Evolutionary conservation across 805 yeast genomes (phyloP).

Genomic region (Komagataella pastoris): DNA sequence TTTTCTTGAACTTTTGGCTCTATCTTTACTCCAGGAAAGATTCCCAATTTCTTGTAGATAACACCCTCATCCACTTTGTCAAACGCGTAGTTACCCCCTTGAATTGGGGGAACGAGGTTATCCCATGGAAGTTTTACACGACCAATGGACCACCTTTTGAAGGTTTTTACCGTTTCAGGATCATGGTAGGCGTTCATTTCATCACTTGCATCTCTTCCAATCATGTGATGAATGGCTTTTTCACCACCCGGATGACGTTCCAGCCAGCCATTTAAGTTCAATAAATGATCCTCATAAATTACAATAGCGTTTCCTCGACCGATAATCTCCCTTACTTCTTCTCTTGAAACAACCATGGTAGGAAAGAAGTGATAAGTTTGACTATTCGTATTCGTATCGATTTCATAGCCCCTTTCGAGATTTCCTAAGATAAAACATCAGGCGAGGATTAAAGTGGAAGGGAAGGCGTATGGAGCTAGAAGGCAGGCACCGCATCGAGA

Average conservation of each 20-base stretch:
- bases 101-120: conserved; percentile 77
- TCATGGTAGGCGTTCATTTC: conserved; percentile 80
- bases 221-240: conserved; percentile 69
- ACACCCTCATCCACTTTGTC: neutral
- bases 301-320: conserved; percentile 59
- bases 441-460: neutral
- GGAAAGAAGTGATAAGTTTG: neutral
- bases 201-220: conserved; percentile 84
- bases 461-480: neutral
- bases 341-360: conserved; percentile 15
- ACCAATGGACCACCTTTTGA: conserved; percentile 55
- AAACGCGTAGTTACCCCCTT: conserved; percentile 28
- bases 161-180: conserved; percentile 36
- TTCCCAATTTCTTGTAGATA: conserved; percentile 1
- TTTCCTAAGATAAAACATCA: neutral
- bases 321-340: conserved; percentile 44
- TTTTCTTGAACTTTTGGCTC: conserved; percentile 41
- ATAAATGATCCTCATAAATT: conserved; percentile 45
- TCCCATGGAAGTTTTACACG: conserved; percentile 43
- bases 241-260: conserved; percentile 81
- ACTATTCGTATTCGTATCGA: neutral
- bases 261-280: conserved; percentile 62
- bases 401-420: neutral
- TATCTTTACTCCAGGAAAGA: conserved; percentile 18
- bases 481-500: neutral